Conservation (phyloP, 2,329 filamentous ascomycete genomes). For the Rhynchosporium graminicola region DNA sequence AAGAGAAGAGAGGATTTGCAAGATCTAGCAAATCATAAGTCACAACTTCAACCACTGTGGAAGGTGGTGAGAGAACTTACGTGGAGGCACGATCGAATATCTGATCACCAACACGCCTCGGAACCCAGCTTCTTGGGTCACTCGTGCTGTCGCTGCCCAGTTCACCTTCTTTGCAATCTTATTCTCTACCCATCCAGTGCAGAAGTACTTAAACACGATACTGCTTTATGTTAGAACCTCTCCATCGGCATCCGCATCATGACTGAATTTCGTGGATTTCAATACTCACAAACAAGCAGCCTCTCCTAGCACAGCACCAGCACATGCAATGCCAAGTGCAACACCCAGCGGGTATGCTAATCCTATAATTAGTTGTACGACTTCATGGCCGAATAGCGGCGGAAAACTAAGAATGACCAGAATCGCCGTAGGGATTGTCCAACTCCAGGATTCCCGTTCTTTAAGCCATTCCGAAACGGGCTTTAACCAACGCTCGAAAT, state of each 20-base stretch:
- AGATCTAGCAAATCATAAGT: conserved; percentile 21
- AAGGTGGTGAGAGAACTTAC: conserved; percentile 14
- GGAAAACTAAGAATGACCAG: conserved; percentile 27
- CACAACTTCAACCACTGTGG: neutral
- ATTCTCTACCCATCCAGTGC: conserved; percentile 23
- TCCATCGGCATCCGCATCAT: neutral
- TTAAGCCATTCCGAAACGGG: conserved; percentile 25
- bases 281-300: conserved; percentile 26
- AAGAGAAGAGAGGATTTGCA: conserved; percentile 28
- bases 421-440: conserved; percentile 22
- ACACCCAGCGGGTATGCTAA: conserved; percentile 25
- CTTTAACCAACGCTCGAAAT: conserved; percentile 25
- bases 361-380: conserved; percentile 26
- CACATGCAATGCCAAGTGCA: conserved; percentile 26
- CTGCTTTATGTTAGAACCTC: conserved; percentile 16
- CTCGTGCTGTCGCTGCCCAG: conserved; percentile 26
- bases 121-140: conserved; percentile 26
- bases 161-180: conserved; percentile 24
- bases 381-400: conserved; percentile 27
- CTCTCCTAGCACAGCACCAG: conserved; percentile 26
- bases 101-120: conserved; percentile 26
- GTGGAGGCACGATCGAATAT: conserved; percentile 28
- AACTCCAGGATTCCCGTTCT: conserved; percentile 23
- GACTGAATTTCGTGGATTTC: neutral
- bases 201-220: conserved; percentile 25